Evolutionary conservation across 2,329 filamentous ascomycete genomes (phyloP).

Genomic region (Graphilbum ipis-grandicollis): DNA sequence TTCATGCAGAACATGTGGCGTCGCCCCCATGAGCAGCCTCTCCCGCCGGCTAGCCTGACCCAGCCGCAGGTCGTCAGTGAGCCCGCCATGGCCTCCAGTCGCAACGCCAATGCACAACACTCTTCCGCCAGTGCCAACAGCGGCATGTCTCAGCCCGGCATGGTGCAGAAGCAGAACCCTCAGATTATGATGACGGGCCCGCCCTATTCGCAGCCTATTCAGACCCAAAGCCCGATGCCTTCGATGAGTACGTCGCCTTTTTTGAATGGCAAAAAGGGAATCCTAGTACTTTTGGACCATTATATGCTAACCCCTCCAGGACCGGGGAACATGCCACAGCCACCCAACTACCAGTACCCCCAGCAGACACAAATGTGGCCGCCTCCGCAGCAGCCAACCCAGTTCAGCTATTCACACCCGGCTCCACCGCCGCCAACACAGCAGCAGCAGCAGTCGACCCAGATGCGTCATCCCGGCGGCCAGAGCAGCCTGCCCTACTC

Average conservation of each 20-base stretch:
- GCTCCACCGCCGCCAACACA: slow-evolving; percentile 31
- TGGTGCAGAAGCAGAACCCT: slow-evolving; percentile 43
- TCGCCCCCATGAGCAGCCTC: slow-evolving; percentile 61
- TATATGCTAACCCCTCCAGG: slow-evolving; percentile 34
- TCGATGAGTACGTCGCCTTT: slow-evolving; percentile 26
- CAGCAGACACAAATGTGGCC: slow-evolving; percentile 47
- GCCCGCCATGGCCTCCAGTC: slow-evolving; percentile 27
- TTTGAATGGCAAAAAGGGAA: too few species aligned
- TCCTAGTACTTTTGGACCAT: too few species aligned
- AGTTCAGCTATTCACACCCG: slow-evolving; percentile 36
- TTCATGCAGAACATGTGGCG: slow-evolving; percentile 73
- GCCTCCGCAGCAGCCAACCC: slow-evolving; percentile 45
- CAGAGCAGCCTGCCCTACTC: slow-evolving; percentile 39
- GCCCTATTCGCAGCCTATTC: slow-evolving; percentile 53
- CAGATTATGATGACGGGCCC: slow-evolving; percentile 49
- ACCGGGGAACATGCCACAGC: slow-evolving; percentile 32
- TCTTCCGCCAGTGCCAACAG: slow-evolving; percentile 34
- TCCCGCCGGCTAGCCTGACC: slow-evolving; percentile 24
- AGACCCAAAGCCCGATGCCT: slow-evolving; percentile 56
- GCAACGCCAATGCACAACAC: slow-evolving; percentile 41
- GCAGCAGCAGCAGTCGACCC: slow-evolving; percentile 35
- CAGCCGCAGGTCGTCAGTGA: slow-evolving; percentile 31
- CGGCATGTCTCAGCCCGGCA: slow-evolving; percentile 34
- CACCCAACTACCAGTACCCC: slow-evolving; percentile 44
- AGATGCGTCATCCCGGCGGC: slow-evolving; percentile 38